Base-by-base conservation (phyloP, 2,329 filamentous ascomycete species). In the Nemania bipapillata region DNA sequence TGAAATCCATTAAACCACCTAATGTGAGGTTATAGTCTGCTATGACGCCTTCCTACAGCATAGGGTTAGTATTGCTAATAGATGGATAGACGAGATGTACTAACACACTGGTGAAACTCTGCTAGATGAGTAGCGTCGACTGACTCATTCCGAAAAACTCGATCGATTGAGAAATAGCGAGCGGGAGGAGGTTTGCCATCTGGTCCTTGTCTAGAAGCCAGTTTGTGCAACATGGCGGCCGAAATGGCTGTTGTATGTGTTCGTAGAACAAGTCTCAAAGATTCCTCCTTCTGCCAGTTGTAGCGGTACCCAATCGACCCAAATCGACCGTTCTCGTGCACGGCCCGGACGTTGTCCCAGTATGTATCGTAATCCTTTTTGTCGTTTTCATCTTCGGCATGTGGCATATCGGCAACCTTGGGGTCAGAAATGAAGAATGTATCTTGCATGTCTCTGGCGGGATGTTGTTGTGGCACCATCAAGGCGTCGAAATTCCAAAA, bases 401-500 rank as follows among this genome's bases (percentile, higher is more conserved):
- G 85, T 26, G 91, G 91, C 75, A 83, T 86, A 78, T 94, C 94
- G 42, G 93, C 94, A 66, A 82, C 83, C 68, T 89, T 85, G 53
- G 96, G 96, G 77, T 99, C 94, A 47, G 94, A 94, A 77, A 98
- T 95, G 85, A 97, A 99, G 85, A 98, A 98, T 65, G 96, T 98
- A 78, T 99, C 96, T 86, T 99, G 96, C 74, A 97, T 86, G 80
- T 99, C 96, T 79, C 96, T 93, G 68, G 96, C 96, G 59, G 96
- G 96, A 81, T 99, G 96, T 86, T 99, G 96, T 83, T 71, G 96
- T 32, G 95, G 95, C 61, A 98, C 95, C 81, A 95, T 97, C 71
- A 99, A 92, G 26, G 94, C 90, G 78, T 98, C 95, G 81, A 98
- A 98, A 83, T 98, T 98, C 74, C 96, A 99, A 90, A 98, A 97